Conservation (phyloP, 106 monocot genomes). For the Apostasia ramifera region DNA sequence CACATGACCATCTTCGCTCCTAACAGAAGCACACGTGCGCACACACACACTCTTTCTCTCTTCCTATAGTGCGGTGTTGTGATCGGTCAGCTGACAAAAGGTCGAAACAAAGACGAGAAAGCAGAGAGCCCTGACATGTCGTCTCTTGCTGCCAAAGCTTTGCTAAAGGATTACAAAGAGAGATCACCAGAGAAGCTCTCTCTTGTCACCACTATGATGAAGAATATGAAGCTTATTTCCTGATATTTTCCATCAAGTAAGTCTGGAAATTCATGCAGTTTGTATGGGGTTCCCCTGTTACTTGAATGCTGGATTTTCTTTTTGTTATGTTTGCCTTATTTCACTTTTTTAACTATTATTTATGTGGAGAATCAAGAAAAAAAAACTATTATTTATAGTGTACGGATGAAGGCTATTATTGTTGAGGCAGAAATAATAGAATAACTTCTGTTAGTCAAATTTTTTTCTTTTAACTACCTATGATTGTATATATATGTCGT, state of each 20-base stretch:
- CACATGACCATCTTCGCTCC: not conserved
- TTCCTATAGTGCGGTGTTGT: constrained; percentile 62
- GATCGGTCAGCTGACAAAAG: constrained; percentile 69
- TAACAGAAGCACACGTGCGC: not conserved
- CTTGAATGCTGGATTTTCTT: too few species aligned
- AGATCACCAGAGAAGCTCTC: constrained; percentile 56
- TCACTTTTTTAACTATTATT: too few species aligned
- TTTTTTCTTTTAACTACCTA: too few species aligned
- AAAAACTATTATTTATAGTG: too few species aligned
- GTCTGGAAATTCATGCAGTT: too few species aligned
- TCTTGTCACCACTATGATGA: constrained; percentile 52
- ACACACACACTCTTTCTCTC: constrained; percentile 4
- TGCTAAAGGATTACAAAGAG: constrained; percentile 72
- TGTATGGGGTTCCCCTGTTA: too few species aligned
- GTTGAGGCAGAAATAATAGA: too few species aligned
- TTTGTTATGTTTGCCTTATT: too few species aligned
- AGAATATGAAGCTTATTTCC: constrained; percentile 69
- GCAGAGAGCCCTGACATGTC: constrained; percentile 57
- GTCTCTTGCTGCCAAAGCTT: constrained; percentile 53
- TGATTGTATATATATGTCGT: too few species aligned
- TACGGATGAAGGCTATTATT: too few species aligned
- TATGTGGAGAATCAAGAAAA: too few species aligned
- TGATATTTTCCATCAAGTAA: not conserved
- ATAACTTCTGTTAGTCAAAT: too few species aligned
- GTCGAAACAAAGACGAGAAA: constrained; percentile 80